Evolutionary conservation across 2,329 filamentous ascomycete genomes (phyloP), one percentile per base, ranked within the genome.

Genomic region (Alternaria tenuissima): DNA sequence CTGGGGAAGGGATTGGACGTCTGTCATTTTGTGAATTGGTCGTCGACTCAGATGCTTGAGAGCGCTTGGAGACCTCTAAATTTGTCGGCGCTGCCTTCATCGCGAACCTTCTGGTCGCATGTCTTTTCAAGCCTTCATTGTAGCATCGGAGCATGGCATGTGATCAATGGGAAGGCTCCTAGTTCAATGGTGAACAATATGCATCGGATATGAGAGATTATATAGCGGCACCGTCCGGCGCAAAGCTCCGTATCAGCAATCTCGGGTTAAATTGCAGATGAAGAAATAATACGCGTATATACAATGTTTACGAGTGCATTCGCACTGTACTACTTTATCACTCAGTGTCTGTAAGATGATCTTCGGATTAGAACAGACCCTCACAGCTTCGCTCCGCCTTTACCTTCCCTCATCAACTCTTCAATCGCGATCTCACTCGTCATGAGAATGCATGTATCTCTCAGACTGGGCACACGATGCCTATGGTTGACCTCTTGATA

Each of bases 401-500:
- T 46, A n/a, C 56, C 56, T 41, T 42, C 52, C 2, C n/a, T 42
- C 16, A 59, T 1, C 48, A 66, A 2, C 61, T 67, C 68, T 51
- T 67, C 65, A 20, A 77, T 24, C 16, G 77, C 81, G 60, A 85
- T 70, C 77, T 86, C 84, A 51, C 80, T 85, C 54, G 84, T 86
- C 70, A 82, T 85, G 54, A 86, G 67, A 66, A 86, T 83, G 63
- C 80, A 82, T 11, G 84, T 86, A 77, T 86, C 84, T 57, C 72
- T 78, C 73, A 86, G 71, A 63, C 81, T 81, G 60, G 81, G 81
- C 56, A 88, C 75, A 28, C 87, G 77, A 68, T 82, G 78, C 69
- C 77, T 82, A 52, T 82, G 77, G 75, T 89, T 89, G 6, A 86
- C 85, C 39, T 76, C 80, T 77, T 88, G 86, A 72, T 88, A 88